Evolutionary conservation across 108 stramenopile species (phyloP), one percentile per base, ranked within the genome.

Genomic region (Nannochloropsis oceanica): DNA sequence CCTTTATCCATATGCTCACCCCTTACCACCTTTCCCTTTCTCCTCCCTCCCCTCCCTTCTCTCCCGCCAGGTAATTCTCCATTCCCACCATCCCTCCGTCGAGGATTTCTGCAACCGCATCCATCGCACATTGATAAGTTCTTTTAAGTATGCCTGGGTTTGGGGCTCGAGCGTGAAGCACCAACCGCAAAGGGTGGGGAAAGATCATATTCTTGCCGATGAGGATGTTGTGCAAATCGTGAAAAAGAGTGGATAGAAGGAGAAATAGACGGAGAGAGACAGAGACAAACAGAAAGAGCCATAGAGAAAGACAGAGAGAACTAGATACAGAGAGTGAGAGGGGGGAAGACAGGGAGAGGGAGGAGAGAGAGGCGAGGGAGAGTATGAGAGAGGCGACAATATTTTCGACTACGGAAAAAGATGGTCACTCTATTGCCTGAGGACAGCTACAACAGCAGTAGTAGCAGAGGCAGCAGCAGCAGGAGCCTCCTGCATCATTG

Each of bases 91-190:
- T 85, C 99, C 99, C 13, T 94, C 96, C 12, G 89, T 99, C 25
- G 97, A 97, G 89, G 93, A 96, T 87, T 98, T 99, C 91, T 97
- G 97, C 87, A 96, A 97, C 91, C 93, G 96, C 25, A 88, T 98
- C 44, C 97, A 98, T 85, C 89, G 89, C 80, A 90, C 86, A 79
- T 87, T 98, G 80, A 94, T 96, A 59, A 86, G 88, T 12, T 85
- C 92, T 25, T 97, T 98, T 90, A 95, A 92, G 82, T 95, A 95
- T 91, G 97, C 99, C 1, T 96, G 95, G 93, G 99, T 99, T 18
- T 96, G 95, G 95, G 96, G 96, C 20, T 86, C 87, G 43, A 92
- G 91, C 50, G 97, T 96, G 59, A 96, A 97, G 89, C 97, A 98
- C 90, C 97, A 98, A 88, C 99, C 99, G 42, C 97, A 98, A 90